Evolutionary conservation across 1,284 basidiomycete genomes (phyloP).

Genomic region (Trichosporon coremiiforme): DNA sequence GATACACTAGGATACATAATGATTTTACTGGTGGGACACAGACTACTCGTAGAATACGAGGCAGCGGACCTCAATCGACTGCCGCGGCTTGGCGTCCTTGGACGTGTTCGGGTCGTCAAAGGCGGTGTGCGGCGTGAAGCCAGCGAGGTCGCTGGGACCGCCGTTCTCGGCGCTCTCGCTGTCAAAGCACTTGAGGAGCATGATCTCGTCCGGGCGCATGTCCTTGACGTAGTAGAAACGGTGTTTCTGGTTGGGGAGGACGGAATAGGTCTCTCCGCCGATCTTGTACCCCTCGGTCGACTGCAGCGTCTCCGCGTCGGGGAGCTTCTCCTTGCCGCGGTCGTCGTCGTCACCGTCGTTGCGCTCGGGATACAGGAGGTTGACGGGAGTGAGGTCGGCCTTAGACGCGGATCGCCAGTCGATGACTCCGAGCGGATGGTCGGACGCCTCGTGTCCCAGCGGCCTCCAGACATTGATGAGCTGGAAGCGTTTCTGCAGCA

Average conservation of each 20-base stretch:
- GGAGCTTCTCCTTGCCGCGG: conserved; percentile 28
- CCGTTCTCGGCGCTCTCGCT: conserved; percentile 24
- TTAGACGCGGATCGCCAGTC: conserved; percentile 28
- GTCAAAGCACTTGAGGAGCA: conserved; percentile 35
- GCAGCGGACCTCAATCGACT: conserved; percentile 33
- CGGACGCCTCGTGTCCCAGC: conserved; percentile 24
- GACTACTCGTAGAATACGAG: conserved; percentile 33
- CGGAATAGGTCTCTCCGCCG: conserved; percentile 32
- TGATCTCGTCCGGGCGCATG: conserved; percentile 32
- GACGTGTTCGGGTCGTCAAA: conserved; percentile 31
- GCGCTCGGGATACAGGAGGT: conserved; percentile 30
- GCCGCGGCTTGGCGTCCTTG: conserved; percentile 25
- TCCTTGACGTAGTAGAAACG: conserved; percentile 33
- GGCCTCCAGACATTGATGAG: conserved; percentile 36
- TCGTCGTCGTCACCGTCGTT: conserved; percentile 27
- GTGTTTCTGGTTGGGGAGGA: conserved; percentile 26
- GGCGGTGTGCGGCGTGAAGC: conserved; percentile 33
- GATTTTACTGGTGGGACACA: no score
- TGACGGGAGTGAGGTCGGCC: conserved; percentile 24
- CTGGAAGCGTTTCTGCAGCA: conserved; percentile 31
- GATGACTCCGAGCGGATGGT: conserved; percentile 29
- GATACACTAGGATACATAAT: background rate
- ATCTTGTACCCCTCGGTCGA: conserved; percentile 27
- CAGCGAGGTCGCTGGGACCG: conserved; percentile 20
- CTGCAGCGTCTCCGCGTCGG: background rate